Percentiles rank a stretch among this genome's conserved stretches.
These are phyloP conservation scores for Panicum virgatum DNA, from an alignment of 202 grass and related monocot genomes.

Conservation along the genomic window DNA sequence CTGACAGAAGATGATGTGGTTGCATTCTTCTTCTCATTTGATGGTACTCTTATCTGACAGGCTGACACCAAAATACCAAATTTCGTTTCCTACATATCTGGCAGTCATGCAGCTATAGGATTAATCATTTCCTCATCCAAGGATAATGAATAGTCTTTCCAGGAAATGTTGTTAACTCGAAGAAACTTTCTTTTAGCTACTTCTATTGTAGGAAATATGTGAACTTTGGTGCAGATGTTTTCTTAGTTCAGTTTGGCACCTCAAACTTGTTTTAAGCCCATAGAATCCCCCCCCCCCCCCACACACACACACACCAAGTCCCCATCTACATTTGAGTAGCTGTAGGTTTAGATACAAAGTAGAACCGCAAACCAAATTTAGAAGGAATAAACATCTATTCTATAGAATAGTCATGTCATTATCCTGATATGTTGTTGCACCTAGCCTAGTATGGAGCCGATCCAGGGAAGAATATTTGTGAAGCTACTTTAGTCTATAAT, in stretches of 20 bases:
- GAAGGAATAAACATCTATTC: background rate
- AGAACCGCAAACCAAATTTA: background rate
- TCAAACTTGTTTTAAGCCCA: background rate
- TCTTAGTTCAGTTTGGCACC: slow-evolving; percentile 1
- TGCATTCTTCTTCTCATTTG: slow-evolving; percentile 90
- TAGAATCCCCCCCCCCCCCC: background rate
- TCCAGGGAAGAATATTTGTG: background rate
- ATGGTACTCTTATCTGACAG: slow-evolving; percentile 49
- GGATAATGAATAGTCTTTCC: background rate
- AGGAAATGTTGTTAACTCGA: background rate
- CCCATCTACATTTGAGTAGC: background rate
- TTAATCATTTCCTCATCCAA: background rate
- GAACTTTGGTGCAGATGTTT: background rate
- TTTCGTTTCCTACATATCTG: background rate
- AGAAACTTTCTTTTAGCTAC: background rate
- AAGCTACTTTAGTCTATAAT: background rate
- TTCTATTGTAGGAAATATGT: background rate
- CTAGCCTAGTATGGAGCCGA: background rate
- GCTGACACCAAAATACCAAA: background rate
- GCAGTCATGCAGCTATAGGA: background rate
- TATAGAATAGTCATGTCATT: background rate
- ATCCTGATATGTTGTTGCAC: background rate
- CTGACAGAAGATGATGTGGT: slow-evolving; percentile 92
- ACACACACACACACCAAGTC: no score
- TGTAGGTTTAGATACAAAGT: background rate